Evolutionary conservation across 495 filamentous ascomycete species (phyloP), one percentile per base, ranked within the genome.

Genomic region (Gamarada debralockiae): DNA sequence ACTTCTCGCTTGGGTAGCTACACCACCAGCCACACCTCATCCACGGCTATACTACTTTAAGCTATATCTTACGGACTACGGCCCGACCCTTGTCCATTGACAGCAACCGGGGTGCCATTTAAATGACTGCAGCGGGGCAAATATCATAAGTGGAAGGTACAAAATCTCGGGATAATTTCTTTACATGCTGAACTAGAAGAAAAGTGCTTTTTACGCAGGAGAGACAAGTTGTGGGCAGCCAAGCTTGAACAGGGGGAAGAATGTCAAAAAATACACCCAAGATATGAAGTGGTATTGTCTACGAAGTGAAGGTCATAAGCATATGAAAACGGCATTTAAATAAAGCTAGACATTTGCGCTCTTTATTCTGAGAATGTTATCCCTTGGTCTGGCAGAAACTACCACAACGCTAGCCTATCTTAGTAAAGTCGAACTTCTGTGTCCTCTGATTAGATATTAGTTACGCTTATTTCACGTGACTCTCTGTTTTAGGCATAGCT

Each of bases 291-390:
- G 22, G 42, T 45, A 45, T 22, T 45, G 9, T 20, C 15, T 20
- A 4, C 42, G 42, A 45, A 45, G 42, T 25, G 24, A 45, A 25
- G 42, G 22, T 25, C 42, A 17, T 27, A 45, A 22, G 22, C 21
- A 45, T 22, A 45, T 45, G 22, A 45, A 17, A 45, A 45, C 15
- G 8, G 42, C 42, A 45, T 45, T 20, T 45, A 45, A 45, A 45
- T 45, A 45, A 45, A 45, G 17, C 42, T 45, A 12, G 9, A 45
- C 9, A 20, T 20, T 45, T 45, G 22, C 15, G 15, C 4, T 45
- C 42, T 45, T 25, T 45, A 45, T 45, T 25, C 22, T 20, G 42
- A 45, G 42, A 27, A 25, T 45, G 24, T 23, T 22, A n/a, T n/a
- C n/a, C n/a, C n/a, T n/a, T n/a, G n/a, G n/a, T n/a, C n/a, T n/a